These are phyloP conservation scores for Cylindricascospora bacillispora DNA, from an alignment of 1,139 yeast species.

Conservation along the genomic window DNA sequence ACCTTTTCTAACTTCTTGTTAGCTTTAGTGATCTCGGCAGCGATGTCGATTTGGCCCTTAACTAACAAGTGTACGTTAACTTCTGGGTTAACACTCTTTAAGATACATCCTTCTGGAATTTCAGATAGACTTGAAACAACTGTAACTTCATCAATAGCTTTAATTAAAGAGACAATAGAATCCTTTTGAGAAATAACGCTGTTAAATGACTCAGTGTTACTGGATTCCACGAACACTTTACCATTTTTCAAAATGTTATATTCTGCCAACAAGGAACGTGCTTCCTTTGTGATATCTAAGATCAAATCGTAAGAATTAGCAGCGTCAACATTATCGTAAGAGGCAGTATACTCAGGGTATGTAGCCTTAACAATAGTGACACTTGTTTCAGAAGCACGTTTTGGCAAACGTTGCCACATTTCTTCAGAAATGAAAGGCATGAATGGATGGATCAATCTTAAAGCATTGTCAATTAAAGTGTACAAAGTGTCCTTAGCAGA, in stretches of 20 bases:
- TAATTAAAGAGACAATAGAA: conserved; percentile 79
- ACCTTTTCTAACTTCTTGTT: conserved; percentile 56
- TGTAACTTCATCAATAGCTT: conserved; percentile 66
- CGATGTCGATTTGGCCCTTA: conserved; percentile 88
- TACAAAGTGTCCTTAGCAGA: conserved; percentile 91
- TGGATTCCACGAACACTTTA: conserved; percentile 65
- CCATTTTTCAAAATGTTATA: conserved; percentile 83
- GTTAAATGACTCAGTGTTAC: conserved; percentile 29
- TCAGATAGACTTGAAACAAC: conserved; percentile 44
- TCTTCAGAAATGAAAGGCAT: conserved; percentile 97
- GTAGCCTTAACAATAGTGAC: conserved; percentile 66
- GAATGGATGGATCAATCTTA: conserved; percentile 89
- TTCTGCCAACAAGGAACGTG: conserved; percentile 85
- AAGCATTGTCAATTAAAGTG: conserved; percentile 84
- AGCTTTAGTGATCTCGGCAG: conserved; percentile 78
- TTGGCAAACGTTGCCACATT: conserved; percentile 97
- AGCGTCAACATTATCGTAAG: conserved; percentile 52
- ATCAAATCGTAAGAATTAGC: conserved; percentile 69
- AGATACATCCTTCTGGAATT: conserved; percentile 83
- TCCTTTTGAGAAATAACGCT: conserved; percentile 61
- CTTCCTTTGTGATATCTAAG: conserved; percentile 76
- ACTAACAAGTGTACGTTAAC: conserved; percentile 83
- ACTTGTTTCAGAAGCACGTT: conserved; percentile 59
- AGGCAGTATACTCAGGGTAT: conserved; percentile 56
- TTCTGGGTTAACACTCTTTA: conserved; percentile 65